Base-by-base conservation (phyloP, 257 asterid species). In the Fraxinus pennsylvanica region DNA sequence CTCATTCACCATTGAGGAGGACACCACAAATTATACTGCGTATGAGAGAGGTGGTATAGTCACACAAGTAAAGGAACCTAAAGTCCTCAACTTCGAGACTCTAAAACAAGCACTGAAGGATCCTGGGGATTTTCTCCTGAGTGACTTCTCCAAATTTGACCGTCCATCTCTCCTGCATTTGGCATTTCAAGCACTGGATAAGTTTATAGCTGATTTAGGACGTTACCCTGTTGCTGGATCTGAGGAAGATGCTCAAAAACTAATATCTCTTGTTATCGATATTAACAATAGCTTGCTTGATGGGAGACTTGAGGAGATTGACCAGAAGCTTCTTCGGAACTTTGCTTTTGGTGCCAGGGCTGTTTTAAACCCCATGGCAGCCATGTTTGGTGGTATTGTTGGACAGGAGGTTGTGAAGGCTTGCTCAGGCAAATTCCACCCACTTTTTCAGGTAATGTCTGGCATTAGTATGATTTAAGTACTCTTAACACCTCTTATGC, bases 371-470 rank as follows among this genome's bases (percentile, higher is more conserved):
- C 91, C 91, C 38, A 87, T 87, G 91, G 89, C 91, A 76, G 89
- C 91, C 79, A 85, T 87, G 89, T 87, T 87, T 81, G 91, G 91
- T 74, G 91, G 91, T 75, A 85, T 87, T 47, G 89, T 87, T 45
- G 91, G 91, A 14, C 91, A 87, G 75, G 91, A 87, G 73, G 91
- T 87, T 76, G 84, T 87, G 22, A 87, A 87, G 82, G 91, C 89
- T 47, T 87, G 91, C 85, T 85, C 91, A 3, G 91, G 91, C 65
- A 87, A 87, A 71, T 87, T 87, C 68, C 91, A 87, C 73, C 91
- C 91, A 0, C 91, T 87, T 66, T 78, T 80, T 41, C 91, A 87
- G 91, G 91, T 41, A 41, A 41, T 71, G 63, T 9, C 10, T 63
- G 50, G 36, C n/a, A 9, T 35, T 19, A 50, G 19, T 15, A 27